These are phyloP conservation scores for Ampelocalamus luodianensis DNA, from an alignment of 176 grass and related monocot species.

Conservation along the genomic window DNA sequence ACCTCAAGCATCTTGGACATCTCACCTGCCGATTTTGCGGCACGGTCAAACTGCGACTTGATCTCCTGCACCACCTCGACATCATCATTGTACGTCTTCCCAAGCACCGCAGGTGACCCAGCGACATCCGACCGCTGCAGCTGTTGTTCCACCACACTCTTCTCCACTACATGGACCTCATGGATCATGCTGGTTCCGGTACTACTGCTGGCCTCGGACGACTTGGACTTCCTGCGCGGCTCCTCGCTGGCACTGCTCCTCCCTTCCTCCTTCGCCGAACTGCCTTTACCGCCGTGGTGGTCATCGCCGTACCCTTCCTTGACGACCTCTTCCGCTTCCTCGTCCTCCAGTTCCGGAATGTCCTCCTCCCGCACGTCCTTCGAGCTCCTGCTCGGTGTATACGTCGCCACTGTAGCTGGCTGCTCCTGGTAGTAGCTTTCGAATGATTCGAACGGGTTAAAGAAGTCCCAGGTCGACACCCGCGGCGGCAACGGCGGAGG, in stretches of 20 bases:
- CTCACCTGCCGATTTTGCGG: slow-evolving; percentile 52
- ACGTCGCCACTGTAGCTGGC: neutral
- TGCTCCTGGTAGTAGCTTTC: slow-evolving; percentile 53
- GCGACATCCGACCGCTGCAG: neutral
- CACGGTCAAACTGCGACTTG: slow-evolving; percentile 65
- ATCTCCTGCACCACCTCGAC: slow-evolving; percentile 60
- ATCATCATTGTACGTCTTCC: slow-evolving; percentile 50
- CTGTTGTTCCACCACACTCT: slow-evolving; percentile 49
- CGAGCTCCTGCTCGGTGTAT: slow-evolving; percentile 37
- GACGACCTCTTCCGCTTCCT: slow-evolving; percentile 46
- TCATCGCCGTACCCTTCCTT: slow-evolving; percentile 35
- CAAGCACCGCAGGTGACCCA: slow-evolving; percentile 21
- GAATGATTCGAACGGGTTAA: slow-evolving; percentile 68
- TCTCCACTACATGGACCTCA: slow-evolving; percentile 58
- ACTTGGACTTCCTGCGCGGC: slow-evolving; percentile 37
- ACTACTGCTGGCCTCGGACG: slow-evolving; percentile 30
- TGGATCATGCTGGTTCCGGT: slow-evolving; percentile 22
- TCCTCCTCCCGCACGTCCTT: slow-evolving; percentile 49
- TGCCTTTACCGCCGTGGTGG: neutral
- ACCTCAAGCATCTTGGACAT: slow-evolving; percentile 74
- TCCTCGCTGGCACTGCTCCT: slow-evolving; percentile 24
- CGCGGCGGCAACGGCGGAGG: slow-evolving; percentile 57
- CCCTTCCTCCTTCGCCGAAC: slow-evolving; percentile 40
- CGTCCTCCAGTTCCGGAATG: slow-evolving; percentile 62
- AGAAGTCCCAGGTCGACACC: slow-evolving; percentile 68